These are phyloP conservation scores for Aspergillus indologenus DNA, from an alignment of 495 filamentous ascomycete genomes.

Conservation along the genomic window DNA sequence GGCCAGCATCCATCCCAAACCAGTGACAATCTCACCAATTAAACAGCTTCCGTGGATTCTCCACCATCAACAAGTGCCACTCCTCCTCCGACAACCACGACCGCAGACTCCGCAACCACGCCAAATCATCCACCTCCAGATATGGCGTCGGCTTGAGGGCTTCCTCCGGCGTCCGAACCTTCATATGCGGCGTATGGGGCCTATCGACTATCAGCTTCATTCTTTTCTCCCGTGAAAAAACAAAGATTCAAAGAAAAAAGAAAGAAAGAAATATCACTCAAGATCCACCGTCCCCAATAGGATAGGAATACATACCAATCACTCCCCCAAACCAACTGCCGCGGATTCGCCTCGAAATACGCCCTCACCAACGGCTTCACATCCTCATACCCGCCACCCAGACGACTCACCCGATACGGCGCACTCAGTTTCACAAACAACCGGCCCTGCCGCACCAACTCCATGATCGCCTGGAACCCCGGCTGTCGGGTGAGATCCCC, in stretches of 20 bases:
- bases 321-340: constrained; percentile 26
- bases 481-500: constrained; percentile 16
- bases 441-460: constrained; percentile 19
- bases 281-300: too few species aligned
- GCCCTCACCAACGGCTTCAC: constrained; percentile 20
- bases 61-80: constrained; percentile 26
- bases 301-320: constrained; percentile 20
- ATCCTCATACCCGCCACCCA: constrained; percentile 20
- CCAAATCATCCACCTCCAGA: constrained; percentile 23
- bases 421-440: constrained; percentile 28
- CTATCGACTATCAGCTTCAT: constrained; percentile 1
- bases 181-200: constrained; percentile 26
- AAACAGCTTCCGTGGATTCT: constrained; percentile 18
- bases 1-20: too few species aligned
- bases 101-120: constrained; percentile 24
- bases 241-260: too few species aligned
- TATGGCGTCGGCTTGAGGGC: constrained; percentile 22
- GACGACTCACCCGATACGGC: constrained; percentile 23
- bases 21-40: constrained; percentile 13
- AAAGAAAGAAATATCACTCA: too few species aligned
- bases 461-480: constrained; percentile 22
- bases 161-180: constrained; percentile 21
- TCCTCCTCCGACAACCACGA: constrained; percentile 23
- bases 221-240: too few species aligned
- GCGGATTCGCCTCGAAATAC: constrained; percentile 20